phyloP scores from a whole-genome alignment of 2,329 filamentous ascomycete genomes.

The Zasmidium cellare region DNA sequence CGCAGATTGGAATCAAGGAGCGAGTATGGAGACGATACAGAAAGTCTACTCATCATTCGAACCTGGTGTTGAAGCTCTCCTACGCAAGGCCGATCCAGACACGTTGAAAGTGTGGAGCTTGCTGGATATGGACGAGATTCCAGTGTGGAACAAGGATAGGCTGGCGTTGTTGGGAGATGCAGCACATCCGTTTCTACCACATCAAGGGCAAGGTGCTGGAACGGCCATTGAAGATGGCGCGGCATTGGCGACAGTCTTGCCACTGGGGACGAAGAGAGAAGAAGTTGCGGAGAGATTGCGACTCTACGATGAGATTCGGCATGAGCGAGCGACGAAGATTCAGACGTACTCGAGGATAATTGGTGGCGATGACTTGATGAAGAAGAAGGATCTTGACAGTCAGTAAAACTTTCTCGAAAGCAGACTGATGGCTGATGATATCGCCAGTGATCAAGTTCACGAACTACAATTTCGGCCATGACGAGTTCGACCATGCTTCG shows the following conservation, averaged over 20 bases:
- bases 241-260: conserved; percentile 58
- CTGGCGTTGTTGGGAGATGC: conserved; percentile 66
- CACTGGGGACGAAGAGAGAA: conserved; percentile 41
- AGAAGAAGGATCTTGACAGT: conserved; percentile 12
- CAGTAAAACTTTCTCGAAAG: no score
- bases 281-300: conserved; percentile 58
- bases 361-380: conserved; percentile 37
- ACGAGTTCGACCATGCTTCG: conserved; percentile 57
- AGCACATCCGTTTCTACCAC: conserved; percentile 65
- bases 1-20: conserved; percentile 39
- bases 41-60: conserved; percentile 42
- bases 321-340: conserved; percentile 57
- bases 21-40: conserved; percentile 40
- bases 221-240: conserved; percentile 68
- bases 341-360: conserved; percentile 59
- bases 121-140: conserved; percentile 62
- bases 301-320: conserved; percentile 59
- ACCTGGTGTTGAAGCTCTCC: conserved; percentile 36
- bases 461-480: conserved; percentile 38
- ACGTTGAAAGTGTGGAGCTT: conserved; percentile 59
- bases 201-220: conserved; percentile 63
- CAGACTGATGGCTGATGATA: not conserved
- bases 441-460: conserved; percentile 20
- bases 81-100: conserved; percentile 40
- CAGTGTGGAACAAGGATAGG: conserved; percentile 55